phyloP scores from a whole-genome alignment of 305 asterid species.

The Fraxinus albicans region DNA sequence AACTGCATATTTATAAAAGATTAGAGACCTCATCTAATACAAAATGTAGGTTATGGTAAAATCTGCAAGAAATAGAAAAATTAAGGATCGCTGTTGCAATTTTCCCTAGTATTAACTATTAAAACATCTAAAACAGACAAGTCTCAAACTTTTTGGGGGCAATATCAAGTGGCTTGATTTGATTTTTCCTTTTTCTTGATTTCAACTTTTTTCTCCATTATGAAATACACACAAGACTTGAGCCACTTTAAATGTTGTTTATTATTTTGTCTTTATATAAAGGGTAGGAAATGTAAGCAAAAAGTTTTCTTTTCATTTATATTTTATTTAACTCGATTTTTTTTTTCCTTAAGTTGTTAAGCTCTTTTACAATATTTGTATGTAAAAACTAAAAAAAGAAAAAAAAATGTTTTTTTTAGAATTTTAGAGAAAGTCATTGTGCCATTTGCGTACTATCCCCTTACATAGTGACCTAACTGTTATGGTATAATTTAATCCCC shows the following conservation, averaged over 20 bases:
- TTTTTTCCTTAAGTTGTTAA: not conserved
- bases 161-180: conserved; percentile 20
- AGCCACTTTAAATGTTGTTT: conserved; percentile 1
- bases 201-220: not conserved
- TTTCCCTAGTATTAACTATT: not conserved
- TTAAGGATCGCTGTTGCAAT: too few species aligned
- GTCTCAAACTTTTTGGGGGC: not conserved
- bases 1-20: too few species aligned
- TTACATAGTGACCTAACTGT: too few species aligned
- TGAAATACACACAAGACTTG: conserved; percentile 10
- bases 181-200: not conserved
- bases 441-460: not conserved
- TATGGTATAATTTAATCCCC: not conserved
- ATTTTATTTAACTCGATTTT: not conserved
- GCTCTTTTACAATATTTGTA: not conserved
- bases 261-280: not conserved
- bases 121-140: not conserved
- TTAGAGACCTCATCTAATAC: too few species aligned
- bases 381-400: not conserved
- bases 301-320: not conserved
- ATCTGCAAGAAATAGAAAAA: too few species aligned
- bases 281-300: not conserved
- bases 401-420: not conserved
- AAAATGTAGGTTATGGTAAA: too few species aligned
- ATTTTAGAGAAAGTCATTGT: not conserved